Evolutionary conservation across 176 grass and related monocot genomes (phyloP).

Genomic region (Phragmites australis): DNA sequence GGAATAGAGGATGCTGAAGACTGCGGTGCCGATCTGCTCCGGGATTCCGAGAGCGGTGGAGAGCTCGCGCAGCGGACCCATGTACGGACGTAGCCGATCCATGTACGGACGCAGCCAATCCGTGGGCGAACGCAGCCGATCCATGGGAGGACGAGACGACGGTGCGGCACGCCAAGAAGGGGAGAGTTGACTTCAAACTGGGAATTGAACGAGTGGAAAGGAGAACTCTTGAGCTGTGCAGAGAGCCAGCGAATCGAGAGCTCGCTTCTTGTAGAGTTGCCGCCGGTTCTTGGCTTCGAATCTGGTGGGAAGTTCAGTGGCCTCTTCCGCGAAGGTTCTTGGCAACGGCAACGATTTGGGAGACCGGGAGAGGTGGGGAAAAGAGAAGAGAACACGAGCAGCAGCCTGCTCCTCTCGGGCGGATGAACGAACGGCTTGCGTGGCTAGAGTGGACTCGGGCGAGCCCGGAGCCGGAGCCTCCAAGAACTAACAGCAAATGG

Average conservation of each 20-base stretch:
- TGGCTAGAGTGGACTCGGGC: not conserved
- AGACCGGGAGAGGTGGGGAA: not conserved
- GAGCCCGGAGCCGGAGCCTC: too few relatives aligned
- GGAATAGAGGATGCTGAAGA: not conserved
- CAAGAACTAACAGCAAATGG: too few relatives aligned
- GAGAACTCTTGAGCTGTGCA: not conserved
- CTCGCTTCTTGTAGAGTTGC: not conserved
- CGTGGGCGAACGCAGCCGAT: too few relatives aligned
- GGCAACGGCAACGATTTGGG: not conserved
- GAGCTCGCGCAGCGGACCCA: not conserved
- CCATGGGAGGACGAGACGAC: not conserved
- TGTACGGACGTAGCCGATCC: too few relatives aligned
- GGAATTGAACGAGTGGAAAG: not conserved
- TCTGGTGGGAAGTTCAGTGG: not conserved
- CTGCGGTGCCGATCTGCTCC: constrained; percentile 13
- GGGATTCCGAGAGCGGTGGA: not conserved
- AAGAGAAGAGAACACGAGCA: not conserved
- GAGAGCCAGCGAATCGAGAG: not conserved
- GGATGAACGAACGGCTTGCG: constrained; percentile 21
- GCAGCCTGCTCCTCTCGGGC: not conserved
- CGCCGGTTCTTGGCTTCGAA: not conserved
- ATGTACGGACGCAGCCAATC: too few relatives aligned
- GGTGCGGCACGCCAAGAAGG: not conserved
- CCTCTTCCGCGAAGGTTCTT: not conserved
- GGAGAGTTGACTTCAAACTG: not conserved